Conservation (phyloP, 2,329 filamentous ascomycete genomes). For the Aurifilum marmelostoma region DNA sequence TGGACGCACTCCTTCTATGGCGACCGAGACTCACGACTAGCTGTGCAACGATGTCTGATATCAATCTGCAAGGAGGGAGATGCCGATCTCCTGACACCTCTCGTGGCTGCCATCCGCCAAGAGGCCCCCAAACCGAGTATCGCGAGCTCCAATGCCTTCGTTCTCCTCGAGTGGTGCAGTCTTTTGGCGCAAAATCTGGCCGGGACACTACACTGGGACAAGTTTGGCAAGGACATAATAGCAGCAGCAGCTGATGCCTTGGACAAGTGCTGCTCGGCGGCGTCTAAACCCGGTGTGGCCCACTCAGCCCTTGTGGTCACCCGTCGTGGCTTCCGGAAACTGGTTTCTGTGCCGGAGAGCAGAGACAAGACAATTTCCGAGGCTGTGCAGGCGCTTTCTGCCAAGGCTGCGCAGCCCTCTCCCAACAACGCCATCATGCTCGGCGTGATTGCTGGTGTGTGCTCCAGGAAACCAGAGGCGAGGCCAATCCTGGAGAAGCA, state of each 20-base stretch:
- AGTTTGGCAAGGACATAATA: constrained; percentile 67
- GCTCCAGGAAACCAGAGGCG: constrained; percentile 68
- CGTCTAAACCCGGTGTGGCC: constrained; percentile 65
- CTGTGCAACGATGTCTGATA: constrained; percentile 79
- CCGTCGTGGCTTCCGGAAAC: constrained; percentile 75
- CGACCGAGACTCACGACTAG: constrained; percentile 81
- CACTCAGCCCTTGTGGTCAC: constrained; percentile 77
- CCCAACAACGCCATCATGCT: constrained; percentile 77
- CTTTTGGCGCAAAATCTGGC: constrained; percentile 74
- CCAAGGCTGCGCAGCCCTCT: constrained; percentile 66
- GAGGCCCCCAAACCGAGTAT: constrained; percentile 80
- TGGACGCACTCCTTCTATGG: constrained; percentile 85
- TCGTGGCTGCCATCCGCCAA: constrained; percentile 68
- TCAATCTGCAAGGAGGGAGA: constrained; percentile 62
- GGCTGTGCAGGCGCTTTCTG: constrained; percentile 68
- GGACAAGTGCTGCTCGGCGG: constrained; percentile 74
- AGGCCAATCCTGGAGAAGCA: constrained; percentile 64
- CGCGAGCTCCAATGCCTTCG: constrained; percentile 80
- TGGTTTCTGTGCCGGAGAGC: constrained; percentile 63
- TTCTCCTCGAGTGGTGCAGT: constrained; percentile 88
- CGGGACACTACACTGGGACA: constrained; percentile 64
- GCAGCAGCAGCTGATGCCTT: constrained; percentile 72
- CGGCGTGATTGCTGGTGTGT: constrained; percentile 86
- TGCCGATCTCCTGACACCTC: constrained; percentile 61
- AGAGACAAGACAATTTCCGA: constrained; percentile 64